A percentile compares a stretch with the other conserved stretches of the same genome.
These are phyloP conservation scores for Solanum paucissectum DNA, from an alignment of 257 asterid species.

Conservation along the genomic window DNA sequence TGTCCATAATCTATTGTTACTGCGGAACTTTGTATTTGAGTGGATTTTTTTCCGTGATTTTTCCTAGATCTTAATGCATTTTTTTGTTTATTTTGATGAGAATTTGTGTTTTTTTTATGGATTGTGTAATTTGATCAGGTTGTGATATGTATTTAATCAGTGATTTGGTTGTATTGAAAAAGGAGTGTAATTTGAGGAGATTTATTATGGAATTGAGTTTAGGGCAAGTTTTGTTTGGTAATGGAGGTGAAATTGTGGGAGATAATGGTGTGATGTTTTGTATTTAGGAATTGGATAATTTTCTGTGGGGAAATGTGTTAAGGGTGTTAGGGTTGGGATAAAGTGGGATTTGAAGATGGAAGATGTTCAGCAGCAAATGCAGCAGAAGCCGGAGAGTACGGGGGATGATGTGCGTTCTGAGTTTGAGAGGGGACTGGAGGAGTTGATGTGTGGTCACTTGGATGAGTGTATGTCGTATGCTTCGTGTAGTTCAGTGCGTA, in stretches of 20 bases:
- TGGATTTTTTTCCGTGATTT: background rate
- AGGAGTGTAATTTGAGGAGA: slow-evolving; percentile 12
- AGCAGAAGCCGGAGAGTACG: slow-evolving; percentile 83
- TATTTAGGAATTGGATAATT: background rate
- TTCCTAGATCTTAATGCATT: slow-evolving; percentile 16
- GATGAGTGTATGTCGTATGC: slow-evolving; percentile 87
- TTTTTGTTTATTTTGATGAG: background rate
- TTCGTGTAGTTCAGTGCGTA: slow-evolving; percentile 67
- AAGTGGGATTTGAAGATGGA: slow-evolving; percentile 41
- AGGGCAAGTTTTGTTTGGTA: slow-evolving; percentile 22
- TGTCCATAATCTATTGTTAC: slow-evolving; percentile 10
- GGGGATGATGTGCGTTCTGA: slow-evolving; percentile 52
- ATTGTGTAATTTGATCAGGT: slow-evolving; percentile 46
- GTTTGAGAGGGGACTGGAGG: slow-evolving; percentile 89
- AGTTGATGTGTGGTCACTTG: slow-evolving; percentile 71
- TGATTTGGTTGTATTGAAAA: slow-evolving; percentile 21
- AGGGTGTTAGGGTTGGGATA: slow-evolving; percentile 14
- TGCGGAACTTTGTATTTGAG: background rate
- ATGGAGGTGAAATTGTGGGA: background rate
- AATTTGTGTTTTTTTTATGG: background rate
- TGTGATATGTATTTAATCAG: slow-evolving; percentile 24
- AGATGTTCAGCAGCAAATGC: slow-evolving; percentile 65
- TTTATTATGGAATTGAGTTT: slow-evolving; percentile 21
- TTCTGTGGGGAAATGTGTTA: background rate
- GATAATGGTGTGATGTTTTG: background rate